These are phyloP conservation scores for Dactylonectria estremocensis DNA, from an alignment of 2,329 filamentous ascomycete genomes.

Conservation along the genomic window DNA sequence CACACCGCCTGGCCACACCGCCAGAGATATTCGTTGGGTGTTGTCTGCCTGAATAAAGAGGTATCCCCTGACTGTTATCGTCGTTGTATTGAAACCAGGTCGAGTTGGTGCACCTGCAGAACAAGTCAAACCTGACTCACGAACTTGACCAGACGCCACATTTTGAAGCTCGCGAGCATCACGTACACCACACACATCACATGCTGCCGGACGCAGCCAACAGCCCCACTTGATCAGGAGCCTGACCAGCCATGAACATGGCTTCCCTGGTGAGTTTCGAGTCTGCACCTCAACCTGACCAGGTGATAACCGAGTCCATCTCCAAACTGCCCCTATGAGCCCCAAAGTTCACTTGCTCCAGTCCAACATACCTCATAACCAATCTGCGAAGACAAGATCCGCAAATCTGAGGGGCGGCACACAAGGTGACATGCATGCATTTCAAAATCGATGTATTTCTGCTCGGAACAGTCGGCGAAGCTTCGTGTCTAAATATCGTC, in stretches of 20 bases:
- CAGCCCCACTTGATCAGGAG: not conserved
- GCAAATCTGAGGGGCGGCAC: not conserved
- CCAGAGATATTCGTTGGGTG: not conserved
- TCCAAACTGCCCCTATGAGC: too few species aligned
- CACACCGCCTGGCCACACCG: constrained; percentile 21
- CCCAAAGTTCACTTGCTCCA: not conserved
- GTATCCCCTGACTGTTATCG: not conserved
- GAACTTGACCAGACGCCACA: not conserved
- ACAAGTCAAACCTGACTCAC: not conserved
- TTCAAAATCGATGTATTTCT: constrained; percentile 40
- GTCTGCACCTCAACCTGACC: not conserved
- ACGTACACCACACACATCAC: too few species aligned
- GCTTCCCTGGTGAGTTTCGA: not conserved
- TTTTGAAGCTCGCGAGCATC: not conserved
- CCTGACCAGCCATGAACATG: not conserved
- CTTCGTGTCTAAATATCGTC: constrained; percentile 44
- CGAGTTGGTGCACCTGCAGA: not conserved
- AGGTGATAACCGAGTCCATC: too few species aligned
- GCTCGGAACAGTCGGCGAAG: constrained; percentile 38
- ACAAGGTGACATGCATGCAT: constrained; percentile 1
- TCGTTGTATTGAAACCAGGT: not conserved
- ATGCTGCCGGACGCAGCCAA: not conserved
- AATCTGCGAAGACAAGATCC: not conserved
- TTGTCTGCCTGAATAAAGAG: not conserved
- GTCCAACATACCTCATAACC: not conserved